Conservation (phyloP, 192 early-diverging fungal species). For the Pilaira anomala region DNA sequence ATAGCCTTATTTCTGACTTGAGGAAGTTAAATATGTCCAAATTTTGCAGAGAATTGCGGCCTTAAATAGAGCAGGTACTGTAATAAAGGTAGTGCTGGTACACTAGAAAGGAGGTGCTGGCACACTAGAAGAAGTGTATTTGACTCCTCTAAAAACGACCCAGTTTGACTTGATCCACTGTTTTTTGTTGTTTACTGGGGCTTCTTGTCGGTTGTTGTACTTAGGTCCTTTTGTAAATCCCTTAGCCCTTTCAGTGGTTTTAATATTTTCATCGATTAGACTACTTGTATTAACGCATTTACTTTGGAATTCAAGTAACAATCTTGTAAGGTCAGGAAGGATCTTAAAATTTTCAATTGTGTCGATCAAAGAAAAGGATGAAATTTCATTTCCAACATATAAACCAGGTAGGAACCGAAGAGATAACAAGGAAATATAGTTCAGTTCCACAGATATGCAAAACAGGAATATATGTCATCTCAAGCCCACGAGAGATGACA, state of each 20-base stretch:
- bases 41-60: too few species aligned
- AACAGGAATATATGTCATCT: neutral
- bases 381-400: slow-evolving; percentile 3
- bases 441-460: slow-evolving; percentile 9
- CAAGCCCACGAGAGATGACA: neutral
- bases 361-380: neutral
- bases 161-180: too few species aligned
- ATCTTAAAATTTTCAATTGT: neutral
- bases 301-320: neutral
- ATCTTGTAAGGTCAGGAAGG: neutral
- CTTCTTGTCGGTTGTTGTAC: too few species aligned
- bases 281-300: neutral
- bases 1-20: too few species aligned
- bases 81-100: too few species aligned
- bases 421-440: neutral
- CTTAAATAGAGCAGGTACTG: too few species aligned
- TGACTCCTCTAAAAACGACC: too few species aligned
- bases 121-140: too few species aligned
- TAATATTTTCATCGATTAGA: neutral
- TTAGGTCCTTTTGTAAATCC: neutral
- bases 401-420: slow-evolving; percentile 3
- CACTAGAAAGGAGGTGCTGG: too few species aligned
- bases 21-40: too few species aligned
- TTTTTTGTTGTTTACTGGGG: too few species aligned
- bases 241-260: neutral